Conservation (phyloP, 495 filamentous ascomycete species). For the Aspergillus diversus region DNA sequence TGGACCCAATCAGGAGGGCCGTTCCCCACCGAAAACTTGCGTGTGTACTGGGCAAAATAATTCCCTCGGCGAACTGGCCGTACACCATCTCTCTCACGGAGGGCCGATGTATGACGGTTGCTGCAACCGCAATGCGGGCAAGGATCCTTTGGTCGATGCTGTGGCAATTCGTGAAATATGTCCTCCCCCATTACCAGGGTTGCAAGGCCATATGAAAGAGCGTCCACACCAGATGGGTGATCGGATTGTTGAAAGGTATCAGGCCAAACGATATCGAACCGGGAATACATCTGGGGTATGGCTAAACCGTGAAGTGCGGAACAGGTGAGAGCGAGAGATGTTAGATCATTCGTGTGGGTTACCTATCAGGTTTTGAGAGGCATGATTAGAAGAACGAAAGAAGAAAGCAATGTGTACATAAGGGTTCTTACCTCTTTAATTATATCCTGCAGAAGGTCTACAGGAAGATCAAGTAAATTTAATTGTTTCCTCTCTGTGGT, state of each 20-base stretch:
- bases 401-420: background rate
- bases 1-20: constrained; percentile 81
- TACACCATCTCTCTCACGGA: constrained; percentile 14
- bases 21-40: constrained; percentile 90
- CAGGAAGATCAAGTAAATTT: constrained; percentile 76
- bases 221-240: constrained; percentile 79
- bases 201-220: constrained; percentile 86
- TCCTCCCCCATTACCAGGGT: constrained; percentile 82
- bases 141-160: constrained; percentile 14
- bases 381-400: constrained; percentile 4
- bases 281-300: constrained; percentile 85
- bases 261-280: constrained; percentile 95
- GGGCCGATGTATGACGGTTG: constrained; percentile 18
- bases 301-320: constrained; percentile 81
- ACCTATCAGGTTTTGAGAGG: constrained; percentile 56
- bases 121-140: constrained; percentile 47
- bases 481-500: constrained; percentile 38
- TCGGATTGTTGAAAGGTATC: constrained; percentile 66
- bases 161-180: constrained; percentile 57
- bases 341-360: constrained; percentile 85
- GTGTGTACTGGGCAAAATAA: constrained; percentile 81
- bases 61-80: constrained; percentile 60
- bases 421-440: constrained; percentile 75
- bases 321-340: constrained; percentile 79
- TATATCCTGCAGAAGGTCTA: constrained; percentile 86